Base-by-base conservation (phyloP, 176 grass and related monocot species). In the Oryza longistaminata region DNA sequence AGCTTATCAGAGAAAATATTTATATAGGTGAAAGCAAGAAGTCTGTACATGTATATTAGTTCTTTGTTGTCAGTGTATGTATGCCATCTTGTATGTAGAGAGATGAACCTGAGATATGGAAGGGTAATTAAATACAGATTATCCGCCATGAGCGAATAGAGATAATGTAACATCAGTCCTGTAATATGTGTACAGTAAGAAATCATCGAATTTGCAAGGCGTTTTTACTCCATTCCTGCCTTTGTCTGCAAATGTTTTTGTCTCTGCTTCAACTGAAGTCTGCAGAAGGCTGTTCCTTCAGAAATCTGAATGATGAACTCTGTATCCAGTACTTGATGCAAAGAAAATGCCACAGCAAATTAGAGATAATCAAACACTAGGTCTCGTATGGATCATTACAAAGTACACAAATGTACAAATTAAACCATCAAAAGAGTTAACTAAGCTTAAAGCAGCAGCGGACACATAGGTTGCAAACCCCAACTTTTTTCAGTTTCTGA, bases 101-200 rank as follows among this genome's bases (percentile, higher is more conserved):
- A 66, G 62, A 74, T 76, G 65, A 61, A 75, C 73, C 19, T 69
- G 48, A 78, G 33, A 65, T 68, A 74, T 83, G 78, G 83, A 82
- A 88, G 82, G 85, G 77, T 91, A 82, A 83, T 68, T 85, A 81
- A 73, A 78, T 87, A 73, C 84, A 80, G 72, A 86, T 86, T 86
- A 89, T 83, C 83, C 69, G 21, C 64, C 81, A 72, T 73, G 66
- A 80, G 52, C 29, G 29, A 68, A 85, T 87, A 83, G 84, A 78
- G 39, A 44, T 7, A 10, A 43, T 81, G 80, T 43, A 76, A 44
- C 13, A 72, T 73, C 65, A 80, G 70, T 45, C 40, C 35, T 78
- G 80, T 87, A 77, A 79, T 62, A 71, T 61, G 73, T 90, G 84
- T 90, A 90, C 84, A 87, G 74, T 27, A 49, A 86, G 21, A 66